These are phyloP conservation scores for Diaporthe humulicola DNA, from an alignment of 2,329 filamentous ascomycete species.

Conservation along the genomic window DNA sequence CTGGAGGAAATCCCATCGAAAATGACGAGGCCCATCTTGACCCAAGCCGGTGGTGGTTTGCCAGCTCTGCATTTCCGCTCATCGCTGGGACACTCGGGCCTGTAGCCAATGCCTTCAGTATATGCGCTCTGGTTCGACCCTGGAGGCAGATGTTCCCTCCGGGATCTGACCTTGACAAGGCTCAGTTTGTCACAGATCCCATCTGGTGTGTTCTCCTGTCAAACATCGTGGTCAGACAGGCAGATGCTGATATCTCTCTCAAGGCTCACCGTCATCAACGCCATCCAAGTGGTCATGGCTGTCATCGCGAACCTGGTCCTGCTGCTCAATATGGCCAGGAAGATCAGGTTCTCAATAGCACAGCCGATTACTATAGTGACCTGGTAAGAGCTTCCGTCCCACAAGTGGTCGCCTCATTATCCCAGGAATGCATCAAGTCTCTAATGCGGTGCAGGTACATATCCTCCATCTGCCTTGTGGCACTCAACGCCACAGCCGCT, in stretches of 20 bases:
- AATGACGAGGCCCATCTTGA: conserved; percentile 58
- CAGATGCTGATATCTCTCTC: neutral
- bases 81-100: conserved; percentile 88
- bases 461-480: conserved; percentile 74
- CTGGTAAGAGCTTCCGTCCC: conserved; percentile 76
- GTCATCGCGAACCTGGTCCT: conserved; percentile 85
- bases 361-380: conserved; percentile 86
- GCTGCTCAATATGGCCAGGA: conserved; percentile 86
- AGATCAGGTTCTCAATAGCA: conserved; percentile 84
- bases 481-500: conserved; percentile 75
- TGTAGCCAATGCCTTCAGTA: conserved; percentile 88
- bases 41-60: conserved; percentile 74
- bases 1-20: conserved; percentile 43
- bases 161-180: conserved; percentile 61
- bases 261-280: conserved; percentile 82
- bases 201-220: conserved; percentile 66
- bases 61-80: conserved; percentile 78
- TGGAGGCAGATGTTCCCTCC: conserved; percentile 76
- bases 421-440: conserved; percentile 38
- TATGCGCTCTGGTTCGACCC: conserved; percentile 84
- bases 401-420: conserved; percentile 48
- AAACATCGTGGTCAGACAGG: neutral
- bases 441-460: conserved; percentile 62
- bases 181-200: conserved; percentile 74
- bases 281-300: conserved; percentile 80